These are phyloP conservation scores for Globisporangium abappressorium DNA, from an alignment of 352 stramenopile genomes.

Conservation along the genomic window DNA sequence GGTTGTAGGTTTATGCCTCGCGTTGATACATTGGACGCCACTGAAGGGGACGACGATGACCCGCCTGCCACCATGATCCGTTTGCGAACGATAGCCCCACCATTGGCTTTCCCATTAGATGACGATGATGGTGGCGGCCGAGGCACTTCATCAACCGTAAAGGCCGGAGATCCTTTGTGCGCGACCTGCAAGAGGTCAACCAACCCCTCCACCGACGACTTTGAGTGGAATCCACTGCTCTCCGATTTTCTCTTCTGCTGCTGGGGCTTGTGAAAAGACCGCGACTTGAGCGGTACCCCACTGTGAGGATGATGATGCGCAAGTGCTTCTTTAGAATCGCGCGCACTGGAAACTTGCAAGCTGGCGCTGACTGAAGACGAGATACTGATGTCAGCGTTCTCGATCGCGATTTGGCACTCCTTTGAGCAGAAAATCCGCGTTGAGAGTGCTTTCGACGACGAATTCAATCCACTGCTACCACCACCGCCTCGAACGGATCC, in stretches of 20 bases:
- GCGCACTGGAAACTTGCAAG: conserved; percentile 15
- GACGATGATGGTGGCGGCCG: neutral
- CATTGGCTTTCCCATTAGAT: conserved; percentile 1
- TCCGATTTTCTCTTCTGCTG: conserved; percentile 13
- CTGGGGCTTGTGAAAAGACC: neutral
- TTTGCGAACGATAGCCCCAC: conserved; percentile 1
- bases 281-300: neutral
- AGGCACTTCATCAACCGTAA: neutral
- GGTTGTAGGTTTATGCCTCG: neutral
- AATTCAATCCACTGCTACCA: conserved; percentile 9
- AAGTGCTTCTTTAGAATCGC: neutral
- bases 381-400: conserved; percentile 41
- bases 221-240: neutral
- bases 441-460: conserved; percentile 18
- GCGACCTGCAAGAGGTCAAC: conserved; percentile 29
- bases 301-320: neutral
- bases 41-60: neutral
- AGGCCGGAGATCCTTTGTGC: conserved; percentile 2
- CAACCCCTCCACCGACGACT: conserved; percentile 14
- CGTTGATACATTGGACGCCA: conserved; percentile 13
- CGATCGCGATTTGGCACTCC: conserved; percentile 33
- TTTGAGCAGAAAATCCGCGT: conserved; percentile 40
- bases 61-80: neutral
- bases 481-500: conserved; percentile 10
- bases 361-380: conserved; percentile 29